Base-by-base conservation (phyloP, 2,329 filamentous ascomycete species). In the Coniochaeta sp. region DNA sequence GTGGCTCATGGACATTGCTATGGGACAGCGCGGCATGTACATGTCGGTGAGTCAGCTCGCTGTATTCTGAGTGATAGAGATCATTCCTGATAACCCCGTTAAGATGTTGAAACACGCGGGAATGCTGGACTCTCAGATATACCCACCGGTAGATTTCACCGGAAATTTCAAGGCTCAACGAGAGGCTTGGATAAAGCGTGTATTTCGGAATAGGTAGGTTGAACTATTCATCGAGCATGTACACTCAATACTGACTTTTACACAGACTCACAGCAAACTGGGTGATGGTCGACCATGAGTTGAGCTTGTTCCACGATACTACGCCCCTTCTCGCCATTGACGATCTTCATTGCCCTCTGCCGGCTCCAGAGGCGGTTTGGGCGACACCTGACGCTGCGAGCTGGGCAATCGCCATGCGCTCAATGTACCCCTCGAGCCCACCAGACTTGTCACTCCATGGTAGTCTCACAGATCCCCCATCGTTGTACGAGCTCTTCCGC, bases 1-100 rank as follows among this genome's bases (percentile, higher is more conserved):
- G 67, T 87, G 85, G 83, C 81, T 87, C 57, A 88, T 87, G 84
- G 84, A 88, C 60, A 86, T 87, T 57, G 80, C 83, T 38, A 86
- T 87, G 82, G 84, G 85, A 27, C 85, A 87, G 65, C 76, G 83
- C 47, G 82, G 82, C 52, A 87, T 87, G 82, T 88, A 88, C 63
- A 76, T 86, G 54, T 78, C 83, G 53, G 76, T 79, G 60, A 70
- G 75, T 63, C 20, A 49, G 16, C 8, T 13, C 30, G 52, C 18
- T n/a, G n/a, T 13, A 12, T 18, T 32, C 6, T 27, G 42, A 14
- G n/a, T n/a, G 13, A 32, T n/a, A n/a, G n/a, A 32, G 12, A 52
- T 16, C 14, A 27, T 1, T 28, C 6, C 32, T 30, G 10, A 54
- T 35, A 27, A 40, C 20, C 14, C 2, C 14, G 9, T 1, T 6